A percentile compares a stretch with the other conserved stretches of the same genome.
These are phyloP conservation scores for Fusarium sororula DNA, from an alignment of 2,329 filamentous ascomycete genomes.

Conservation along the genomic window DNA sequence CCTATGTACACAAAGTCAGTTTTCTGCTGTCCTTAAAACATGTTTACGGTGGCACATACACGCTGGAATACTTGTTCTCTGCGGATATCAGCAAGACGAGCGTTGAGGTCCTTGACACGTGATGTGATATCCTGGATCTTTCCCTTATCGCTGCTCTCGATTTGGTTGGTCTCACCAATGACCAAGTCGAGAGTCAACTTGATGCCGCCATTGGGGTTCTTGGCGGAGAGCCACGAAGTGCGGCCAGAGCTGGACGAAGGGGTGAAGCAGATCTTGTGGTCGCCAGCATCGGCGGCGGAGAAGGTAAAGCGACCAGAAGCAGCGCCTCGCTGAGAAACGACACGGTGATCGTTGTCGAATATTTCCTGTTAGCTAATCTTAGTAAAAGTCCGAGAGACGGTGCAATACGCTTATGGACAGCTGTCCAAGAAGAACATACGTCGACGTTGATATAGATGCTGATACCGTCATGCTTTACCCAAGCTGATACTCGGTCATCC, in stretches of 20 bases:
- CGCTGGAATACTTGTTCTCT: slow-evolving; percentile 97
- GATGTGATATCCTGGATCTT: slow-evolving; percentile 91
- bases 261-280: slow-evolving; percentile 95
- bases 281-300: slow-evolving; percentile 90
- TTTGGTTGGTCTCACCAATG: slow-evolving; percentile 92
- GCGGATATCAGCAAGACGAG: slow-evolving; percentile 84
- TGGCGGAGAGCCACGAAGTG: slow-evolving; percentile 75
- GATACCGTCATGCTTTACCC: slow-evolving; percentile 77
- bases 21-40: neutral
- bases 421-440: slow-evolving; percentile 54
- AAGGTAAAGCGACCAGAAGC: slow-evolving; percentile 90
- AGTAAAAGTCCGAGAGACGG: neutral
- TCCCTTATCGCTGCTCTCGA: slow-evolving; percentile 91
- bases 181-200: slow-evolving; percentile 88
- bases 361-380: slow-evolving; percentile 68
- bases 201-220: slow-evolving; percentile 76
- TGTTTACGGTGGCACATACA: slow-evolving; percentile 60
- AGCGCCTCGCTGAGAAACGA: slow-evolving; percentile 85
- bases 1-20: slow-evolving; percentile 60
- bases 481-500: slow-evolving; percentile 74
- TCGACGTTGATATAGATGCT: slow-evolving; percentile 93
- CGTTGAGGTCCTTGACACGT: slow-evolving; percentile 90
- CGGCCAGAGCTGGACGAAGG: slow-evolving; percentile 77
- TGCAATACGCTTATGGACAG: neutral
- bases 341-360: slow-evolving; percentile 97